Percentiles rank a stretch among this genome's conserved stretches.
Conservation (phyloP, 2,329 filamentous ascomycete genomes). For the Furcasterigmium sp. region DNA sequence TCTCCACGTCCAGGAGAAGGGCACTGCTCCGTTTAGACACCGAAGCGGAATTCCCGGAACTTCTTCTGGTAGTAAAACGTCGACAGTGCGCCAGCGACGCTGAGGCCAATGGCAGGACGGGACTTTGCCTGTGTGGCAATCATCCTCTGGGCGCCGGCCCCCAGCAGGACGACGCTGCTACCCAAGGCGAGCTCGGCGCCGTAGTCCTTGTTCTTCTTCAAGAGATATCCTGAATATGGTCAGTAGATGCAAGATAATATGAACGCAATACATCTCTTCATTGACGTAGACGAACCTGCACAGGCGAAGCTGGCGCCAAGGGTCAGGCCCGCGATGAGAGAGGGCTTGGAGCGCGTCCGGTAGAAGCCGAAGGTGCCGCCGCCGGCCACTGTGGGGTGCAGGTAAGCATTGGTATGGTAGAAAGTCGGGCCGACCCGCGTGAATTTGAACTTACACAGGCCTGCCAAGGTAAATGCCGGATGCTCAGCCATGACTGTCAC, state of each 20-base stretch:
- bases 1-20: too few relatives aligned
- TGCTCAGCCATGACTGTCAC: conserved; percentile 32
- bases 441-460: conserved; percentile 23
- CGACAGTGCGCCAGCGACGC: conserved; percentile 25
- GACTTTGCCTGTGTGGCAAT: conserved; percentile 31
- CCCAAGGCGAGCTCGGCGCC: conserved; percentile 33
- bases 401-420: neutral
- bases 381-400: conserved; percentile 19
- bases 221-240: conserved; percentile 26
- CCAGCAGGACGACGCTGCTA: conserved; percentile 30
- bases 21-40: conserved; percentile 25
- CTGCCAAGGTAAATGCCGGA: conserved; percentile 33
- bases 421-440: neutral
- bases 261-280: neutral
- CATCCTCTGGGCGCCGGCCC: conserved; percentile 29
- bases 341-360: conserved; percentile 22
- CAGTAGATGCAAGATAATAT: neutral
- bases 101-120: conserved; percentile 28
- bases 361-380: conserved; percentile 25
- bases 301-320: conserved; percentile 24
- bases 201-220: conserved; percentile 36
- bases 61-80: conserved; percentile 37
- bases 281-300: too few relatives aligned
- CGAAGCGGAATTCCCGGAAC: conserved; percentile 31
- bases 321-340: conserved; percentile 25